Evolutionary conservation across 2,329 filamentous ascomycete species (phyloP).

Genomic region (Fusarium sp.): DNA sequence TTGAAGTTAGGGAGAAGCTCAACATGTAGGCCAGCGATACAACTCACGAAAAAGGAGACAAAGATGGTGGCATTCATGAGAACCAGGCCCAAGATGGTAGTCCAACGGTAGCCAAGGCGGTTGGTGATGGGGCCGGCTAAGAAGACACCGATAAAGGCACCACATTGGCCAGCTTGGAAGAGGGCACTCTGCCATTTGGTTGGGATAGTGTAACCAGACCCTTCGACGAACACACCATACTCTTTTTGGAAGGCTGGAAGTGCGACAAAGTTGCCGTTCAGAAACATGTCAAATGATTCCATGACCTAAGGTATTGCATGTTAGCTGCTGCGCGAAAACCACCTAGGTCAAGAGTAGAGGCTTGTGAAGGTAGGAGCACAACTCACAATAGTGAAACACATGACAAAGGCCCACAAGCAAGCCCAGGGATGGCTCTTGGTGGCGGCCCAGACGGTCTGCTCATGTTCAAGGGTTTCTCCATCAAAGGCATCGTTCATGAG

Average conservation of each 20-base stretch:
- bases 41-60: constrained; percentile 67
- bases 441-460: constrained; percentile 56
- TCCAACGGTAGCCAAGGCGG: constrained; percentile 53
- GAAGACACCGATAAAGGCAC: constrained; percentile 54
- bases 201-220: constrained; percentile 53
- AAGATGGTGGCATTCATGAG: constrained; percentile 56
- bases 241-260: constrained; percentile 53
- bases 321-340: background rate
- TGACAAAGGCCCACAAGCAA: constrained; percentile 62
- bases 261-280: constrained; percentile 55
- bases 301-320: constrained; percentile 58
- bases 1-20: background rate
- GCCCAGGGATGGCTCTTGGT: constrained; percentile 59
- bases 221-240: constrained; percentile 50
- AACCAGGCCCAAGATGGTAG: constrained; percentile 54
- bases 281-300: constrained; percentile 65
- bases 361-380: no score
- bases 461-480: constrained; percentile 59
- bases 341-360: no score
- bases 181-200: constrained; percentile 58
- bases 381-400: constrained; percentile 65
- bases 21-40: rapidly evolving
- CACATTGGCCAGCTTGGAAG: constrained; percentile 53
- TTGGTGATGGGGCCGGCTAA: constrained; percentile 54
- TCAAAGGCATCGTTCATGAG: constrained; percentile 34